Evolutionary conservation across 352 stramenopile species (phyloP), one percentile per base, ranked within the genome.

Genomic region (Chrysophaeum taylorii): DNA sequence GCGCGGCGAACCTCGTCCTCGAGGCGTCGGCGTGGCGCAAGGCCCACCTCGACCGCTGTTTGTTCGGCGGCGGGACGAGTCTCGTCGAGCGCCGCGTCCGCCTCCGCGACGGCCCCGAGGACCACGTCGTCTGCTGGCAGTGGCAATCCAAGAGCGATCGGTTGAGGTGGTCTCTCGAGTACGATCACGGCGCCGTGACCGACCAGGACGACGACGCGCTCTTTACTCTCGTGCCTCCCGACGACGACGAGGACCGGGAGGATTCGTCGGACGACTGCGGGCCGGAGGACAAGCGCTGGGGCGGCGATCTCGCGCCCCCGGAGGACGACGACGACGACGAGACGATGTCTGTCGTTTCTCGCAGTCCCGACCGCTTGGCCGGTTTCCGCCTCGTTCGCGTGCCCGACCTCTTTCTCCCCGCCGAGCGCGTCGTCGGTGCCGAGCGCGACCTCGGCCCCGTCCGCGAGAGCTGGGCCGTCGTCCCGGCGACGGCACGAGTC

Each of bases 41-140:
- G 18, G 18, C 7, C 18, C 18, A 25, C 48, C 5, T 60, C 5
- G 48, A 25, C 48, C 5, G 5, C 18, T 60, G 48, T 18, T 5
- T 60, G 48, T 31, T 9, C 18, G 21, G 18, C 18, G 48, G 18
- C 5, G 5, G 25, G 18, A 25, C 18, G 48, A 4, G 18, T 5
- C 18, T 18, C 48, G 21, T 60, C 5, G 48, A n/a, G 18, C 7
- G 18, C 48, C 5, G 21, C 5, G 48, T 60, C 18, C 48, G 48
- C 18, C 48, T 60, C 48, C 48, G 48, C 5, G 48, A 60, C 48
- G 48, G 48, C 5, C 18, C 48, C 18, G 25, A 37, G 2, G 50
- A 62, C 50, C 50, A 62, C 50, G 50, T 62, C 50, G 50, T 62
- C 50, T 35, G 23, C 50, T 62, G 50, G 50, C 23, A 38, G 50